Conservation (phyloP, 352 stramenopile species). For the Phytophthora syringae region DNA sequence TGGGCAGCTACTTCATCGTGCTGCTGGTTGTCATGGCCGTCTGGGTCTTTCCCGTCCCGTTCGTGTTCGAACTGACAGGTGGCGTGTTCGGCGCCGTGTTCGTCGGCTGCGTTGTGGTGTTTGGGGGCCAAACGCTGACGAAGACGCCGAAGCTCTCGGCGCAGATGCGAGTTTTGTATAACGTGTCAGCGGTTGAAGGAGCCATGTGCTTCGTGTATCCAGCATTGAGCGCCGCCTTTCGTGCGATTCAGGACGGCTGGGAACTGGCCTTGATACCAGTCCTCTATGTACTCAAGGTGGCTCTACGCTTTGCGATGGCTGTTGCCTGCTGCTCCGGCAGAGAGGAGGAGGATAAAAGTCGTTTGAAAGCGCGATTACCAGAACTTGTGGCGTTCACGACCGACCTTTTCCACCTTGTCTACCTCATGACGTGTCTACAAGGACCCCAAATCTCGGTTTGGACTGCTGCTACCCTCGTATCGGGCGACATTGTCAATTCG, state of each 20-base stretch:
- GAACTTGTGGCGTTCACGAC: constrained; percentile 21
- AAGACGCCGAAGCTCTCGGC: constrained; percentile 9
- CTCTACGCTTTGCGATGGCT: constrained; percentile 1
- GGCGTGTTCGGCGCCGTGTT: constrained; percentile 22
- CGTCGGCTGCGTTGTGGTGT: constrained; percentile 11
- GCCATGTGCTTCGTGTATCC: constrained; percentile 27
- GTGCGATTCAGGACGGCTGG: not conserved
- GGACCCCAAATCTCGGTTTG: constrained; percentile 11
- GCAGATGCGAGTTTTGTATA: constrained; percentile 13
- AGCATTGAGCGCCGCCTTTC: constrained; percentile 21
- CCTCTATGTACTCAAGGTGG: constrained; percentile 15
- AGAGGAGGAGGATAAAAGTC: not conserved
- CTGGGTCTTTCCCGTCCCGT: constrained; percentile 36
- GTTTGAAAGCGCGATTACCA: constrained; percentile 9
- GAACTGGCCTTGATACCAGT: constrained; percentile 18
- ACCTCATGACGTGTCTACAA: constrained; percentile 23
- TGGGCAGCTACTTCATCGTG: constrained; percentile 30
- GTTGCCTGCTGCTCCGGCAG: constrained; percentile 6
- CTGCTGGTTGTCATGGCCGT: constrained; percentile 21
- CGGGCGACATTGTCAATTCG: constrained; percentile 9
- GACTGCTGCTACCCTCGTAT: not conserved
- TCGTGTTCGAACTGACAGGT: constrained; percentile 32
- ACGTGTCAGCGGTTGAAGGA: constrained; percentile 15
- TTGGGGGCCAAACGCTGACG: constrained; percentile 9
- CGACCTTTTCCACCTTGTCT: constrained; percentile 25